Base-by-base conservation (phyloP, 139 green algal species). In the Klebsormidium nitens region DNA sequence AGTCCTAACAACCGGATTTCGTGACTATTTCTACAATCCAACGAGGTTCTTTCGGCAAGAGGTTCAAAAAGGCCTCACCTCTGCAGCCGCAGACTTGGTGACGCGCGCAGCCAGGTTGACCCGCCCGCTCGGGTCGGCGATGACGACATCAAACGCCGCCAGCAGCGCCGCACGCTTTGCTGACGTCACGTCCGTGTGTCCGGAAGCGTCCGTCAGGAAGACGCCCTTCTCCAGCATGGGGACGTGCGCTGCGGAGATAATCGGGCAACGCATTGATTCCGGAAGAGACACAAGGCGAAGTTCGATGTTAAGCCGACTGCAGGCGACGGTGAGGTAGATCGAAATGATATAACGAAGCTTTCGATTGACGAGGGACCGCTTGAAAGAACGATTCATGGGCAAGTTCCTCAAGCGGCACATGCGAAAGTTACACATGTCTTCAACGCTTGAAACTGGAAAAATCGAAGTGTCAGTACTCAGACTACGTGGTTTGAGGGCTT, bases 31-130 rank as follows among this genome's bases (percentile, higher is more conserved):
- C n/a, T n/a, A n/a, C n/a, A n/a, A n/a, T n/a, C n/a, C n/a, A n/a
- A n/a, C n/a, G n/a, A n/a, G n/a, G n/a, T n/a, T n/a, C n/a, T n/a
- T n/a, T n/a, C n/a, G n/a, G n/a, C n/a, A n/a, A n/a, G n/a, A n/a
- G n/a, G n/a, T n/a, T n/a, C n/a, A n/a, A n/a, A 64, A 32, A 55
- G 19, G 46, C 19, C 59, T 8, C 36, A 74, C 66, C 66, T 76
- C 68, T 3, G 8, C 5, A 28, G 77, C 5, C 3, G 68, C 63
- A 3, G 61, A 64, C 5, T 44, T 69, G 8, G 52, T 77, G 31
- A 77, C 63, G 37, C 59, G 60, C 8, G 69, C 62, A 23, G 69
- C 59, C 28, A 77, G 61, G 63, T 77, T 77, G 39, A 76, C 19
- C 29, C 56, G 11, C 28, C 63, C 69, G 26, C 4, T 2, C 26